Evolutionary conservation across 2,329 filamentous ascomycete species (phyloP), one percentile per base, ranked within the genome.

Genomic region (Aureobasidium vineae): DNA sequence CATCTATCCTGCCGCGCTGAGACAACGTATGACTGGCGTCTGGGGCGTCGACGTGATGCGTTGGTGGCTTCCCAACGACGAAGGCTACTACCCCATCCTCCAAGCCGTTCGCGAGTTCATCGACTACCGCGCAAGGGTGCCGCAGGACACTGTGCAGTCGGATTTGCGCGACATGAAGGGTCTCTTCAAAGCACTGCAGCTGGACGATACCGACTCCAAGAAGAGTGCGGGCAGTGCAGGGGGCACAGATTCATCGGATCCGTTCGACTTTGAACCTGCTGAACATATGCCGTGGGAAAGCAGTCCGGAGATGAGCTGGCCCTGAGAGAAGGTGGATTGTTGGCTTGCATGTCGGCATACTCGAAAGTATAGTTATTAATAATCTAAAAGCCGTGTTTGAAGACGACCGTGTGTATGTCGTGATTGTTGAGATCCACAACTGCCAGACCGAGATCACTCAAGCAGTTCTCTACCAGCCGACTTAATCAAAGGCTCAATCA

Each of bases 41-140:
- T 97, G 95, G 83, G 82, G 85, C 68, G 85, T 91, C 16, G 86
- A 88, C 23, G 86, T 92, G 63, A 85, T 86, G 52, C 83, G 88
- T 66, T 97, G 92, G 91, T 99, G 95, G 95, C 84, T 97, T 2
- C 91, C 92, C 2, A 85, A 95, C 75, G 86, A 91, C 69, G 90
- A 94, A 79, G 87, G 86, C 1, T 90, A 90, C 72, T 88, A 86
- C 13, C 85, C 86, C 0, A 85, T 96, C 49, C 83, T 97, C 64
- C 88, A 88, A 61, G 89, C 85, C 64, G 88, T 97, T 68, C 89
- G 93, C 23, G 85, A 86, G 49, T 93, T 97, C 77, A 91, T 92
- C 33, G 70, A 76, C 33, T 76, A 75, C 63, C 70, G 75, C 57
- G 72, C 73, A 38, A 64, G 41, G 7, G 69, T 69, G 45, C 73